These are phyloP conservation scores for Capsaspora owczarzaki DNA, from an alignment of 78 protist genomes.

Conservation along the genomic window DNA sequence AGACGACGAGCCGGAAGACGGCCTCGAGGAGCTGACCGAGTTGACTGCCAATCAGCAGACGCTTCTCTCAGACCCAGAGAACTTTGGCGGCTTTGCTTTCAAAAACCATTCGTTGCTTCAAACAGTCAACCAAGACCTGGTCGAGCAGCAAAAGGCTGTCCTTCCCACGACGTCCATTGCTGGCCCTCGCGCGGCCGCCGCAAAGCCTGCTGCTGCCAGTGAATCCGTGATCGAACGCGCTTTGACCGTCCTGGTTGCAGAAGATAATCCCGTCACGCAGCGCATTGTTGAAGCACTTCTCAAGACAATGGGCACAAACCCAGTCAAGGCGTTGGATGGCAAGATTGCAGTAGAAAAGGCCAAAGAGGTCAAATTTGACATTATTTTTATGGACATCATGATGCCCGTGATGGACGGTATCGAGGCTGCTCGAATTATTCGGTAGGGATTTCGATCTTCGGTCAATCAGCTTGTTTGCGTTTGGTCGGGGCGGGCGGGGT, in stretches of 20 bases:
- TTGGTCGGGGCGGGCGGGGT: too few species aligned
- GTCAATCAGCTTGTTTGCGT: too few species aligned
- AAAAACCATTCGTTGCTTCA: neutral
- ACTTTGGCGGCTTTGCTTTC: neutral
- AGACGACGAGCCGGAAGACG: neutral
- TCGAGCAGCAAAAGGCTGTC: neutral
- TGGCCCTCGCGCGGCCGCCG: neutral
- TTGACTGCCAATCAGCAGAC: neutral
- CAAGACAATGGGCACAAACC: neutral
- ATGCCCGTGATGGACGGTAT: slow-evolving; percentile 5
- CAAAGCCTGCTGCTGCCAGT: neutral
- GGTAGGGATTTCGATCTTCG: neutral
- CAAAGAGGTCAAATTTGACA: neutral
- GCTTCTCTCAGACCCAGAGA: neutral
- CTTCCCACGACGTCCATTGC: neutral
- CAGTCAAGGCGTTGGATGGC: neutral
- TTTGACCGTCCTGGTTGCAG: neutral
- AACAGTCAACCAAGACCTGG: neutral
- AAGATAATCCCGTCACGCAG: slow-evolving; percentile 18
- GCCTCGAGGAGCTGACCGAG: neutral
- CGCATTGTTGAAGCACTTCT: slow-evolving; percentile 1
- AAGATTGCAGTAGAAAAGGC: neutral
- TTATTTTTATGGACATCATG: slow-evolving; percentile 21
- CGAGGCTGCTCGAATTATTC: neutral
- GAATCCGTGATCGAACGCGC: neutral